phyloP scores from a whole-genome alignment of 1,284 basidiomycete genomes.

The Ustanciosporium gigantosporum region DNA sequence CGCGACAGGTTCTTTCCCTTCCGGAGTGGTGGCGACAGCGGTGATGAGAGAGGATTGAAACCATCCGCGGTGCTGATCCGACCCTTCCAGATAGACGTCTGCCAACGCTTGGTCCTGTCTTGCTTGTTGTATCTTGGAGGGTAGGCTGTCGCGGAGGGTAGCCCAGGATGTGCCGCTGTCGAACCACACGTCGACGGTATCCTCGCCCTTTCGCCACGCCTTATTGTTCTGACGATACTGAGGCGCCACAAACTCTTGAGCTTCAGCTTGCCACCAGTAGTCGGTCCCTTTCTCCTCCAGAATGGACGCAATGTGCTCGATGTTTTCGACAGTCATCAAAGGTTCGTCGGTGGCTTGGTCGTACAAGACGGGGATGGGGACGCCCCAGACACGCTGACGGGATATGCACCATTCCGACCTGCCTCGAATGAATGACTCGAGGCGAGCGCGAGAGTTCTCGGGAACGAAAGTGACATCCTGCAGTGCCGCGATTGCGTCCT shows the following conservation, averaged over 20 bases:
- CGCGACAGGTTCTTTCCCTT: constrained; percentile 51
- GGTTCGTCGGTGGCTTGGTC: constrained; percentile 69
- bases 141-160: constrained; percentile 66
- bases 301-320: constrained; percentile 77
- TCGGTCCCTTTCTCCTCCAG: constrained; percentile 74
- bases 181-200: constrained; percentile 99
- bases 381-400: constrained; percentile 95
- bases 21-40: constrained; percentile 66
- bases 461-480: constrained; percentile 79
- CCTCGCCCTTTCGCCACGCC: constrained; percentile 67
- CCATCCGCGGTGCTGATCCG: constrained; percentile 98
- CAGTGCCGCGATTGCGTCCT: constrained; percentile 73
- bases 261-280: constrained; percentile 89
- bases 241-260: constrained; percentile 72
- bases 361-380: constrained; percentile 90
- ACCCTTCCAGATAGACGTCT: constrained; percentile 91
- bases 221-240: constrained; percentile 23
- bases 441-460: constrained; percentile 63
- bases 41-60: constrained; percentile 96
- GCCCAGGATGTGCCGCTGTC: constrained; percentile 97
- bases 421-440: constrained; percentile 80
- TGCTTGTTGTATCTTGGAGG: neutral
- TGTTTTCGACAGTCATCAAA: constrained; percentile 71
- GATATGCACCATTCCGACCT: constrained; percentile 99
- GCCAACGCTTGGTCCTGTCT: constrained; percentile 66